Conservation (phyloP, 176 grass and related monocot genomes). For the Oryza glaberrima region DNA sequence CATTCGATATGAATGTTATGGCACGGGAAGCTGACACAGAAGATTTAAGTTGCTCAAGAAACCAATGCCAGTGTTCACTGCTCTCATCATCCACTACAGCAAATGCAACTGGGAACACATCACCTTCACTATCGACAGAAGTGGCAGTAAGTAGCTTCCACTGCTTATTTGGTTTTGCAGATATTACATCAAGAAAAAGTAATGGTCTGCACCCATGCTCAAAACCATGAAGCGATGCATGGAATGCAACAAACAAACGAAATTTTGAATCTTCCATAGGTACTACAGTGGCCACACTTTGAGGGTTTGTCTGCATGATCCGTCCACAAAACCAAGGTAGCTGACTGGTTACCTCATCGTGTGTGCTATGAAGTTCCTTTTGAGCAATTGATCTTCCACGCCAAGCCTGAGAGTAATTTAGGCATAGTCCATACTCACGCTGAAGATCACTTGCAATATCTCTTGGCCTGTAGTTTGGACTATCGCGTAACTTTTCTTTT, state of each 20-base stretch:
- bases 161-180: constrained; percentile 75
- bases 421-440: constrained; percentile 76
- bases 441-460: constrained; percentile 93
- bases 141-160: constrained; percentile 84
- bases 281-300: constrained; percentile 75
- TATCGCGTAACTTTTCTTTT: constrained; percentile 91
- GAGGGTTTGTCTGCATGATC: constrained; percentile 87
- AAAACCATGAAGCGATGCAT: constrained; percentile 85
- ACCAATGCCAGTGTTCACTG: constrained; percentile 88
- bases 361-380: constrained; percentile 82
- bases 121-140: constrained; percentile 74
- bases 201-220: constrained; percentile 89
- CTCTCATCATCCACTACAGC: constrained; percentile 72
- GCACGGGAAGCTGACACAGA: constrained; percentile 49
- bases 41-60: constrained; percentile 85
- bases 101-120: constrained; percentile 87
- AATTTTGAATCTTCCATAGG: constrained; percentile 80
- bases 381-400: constrained; percentile 91
- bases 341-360: constrained; percentile 80
- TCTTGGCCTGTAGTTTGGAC: constrained; percentile 82
- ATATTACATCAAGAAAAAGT: constrained; percentile 81
- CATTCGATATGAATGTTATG: constrained; percentile 88
- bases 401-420: constrained; percentile 98
- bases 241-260: constrained; percentile 86
- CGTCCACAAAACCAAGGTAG: constrained; percentile 89